phyloP scores from a whole-genome alignment of 306 rosid genomes.

The Lathyrus sativus region DNA sequence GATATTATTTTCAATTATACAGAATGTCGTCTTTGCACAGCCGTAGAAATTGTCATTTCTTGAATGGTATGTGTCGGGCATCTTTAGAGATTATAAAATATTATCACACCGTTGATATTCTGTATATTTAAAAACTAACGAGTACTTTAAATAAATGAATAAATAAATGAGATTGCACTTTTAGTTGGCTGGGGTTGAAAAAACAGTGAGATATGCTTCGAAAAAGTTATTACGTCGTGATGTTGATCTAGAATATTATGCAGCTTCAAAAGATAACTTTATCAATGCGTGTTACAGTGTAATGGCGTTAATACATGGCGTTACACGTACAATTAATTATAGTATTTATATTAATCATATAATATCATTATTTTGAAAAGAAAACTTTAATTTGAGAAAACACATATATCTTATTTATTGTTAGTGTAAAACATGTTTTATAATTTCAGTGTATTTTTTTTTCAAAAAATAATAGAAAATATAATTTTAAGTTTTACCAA shows the following conservation, averaged over 20 bases:
- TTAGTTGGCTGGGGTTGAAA: constrained; percentile 21
- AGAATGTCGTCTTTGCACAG: neutral
- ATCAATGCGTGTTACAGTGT: neutral
- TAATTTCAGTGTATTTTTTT: too few relatives aligned
- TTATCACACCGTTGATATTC: constrained; percentile 45
- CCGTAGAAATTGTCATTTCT: constrained; percentile 19
- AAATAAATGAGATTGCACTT: constrained; percentile 25
- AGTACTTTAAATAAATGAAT: constrained; percentile 10
- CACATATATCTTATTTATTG: too few relatives aligned
- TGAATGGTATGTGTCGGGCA: constrained; percentile 41
- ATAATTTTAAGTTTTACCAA: too few relatives aligned
- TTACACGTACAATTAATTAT: too few relatives aligned
- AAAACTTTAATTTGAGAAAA: too few relatives aligned
- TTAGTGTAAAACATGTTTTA: too few relatives aligned
- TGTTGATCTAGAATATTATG: constrained; percentile 44
- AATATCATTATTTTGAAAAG: too few relatives aligned
- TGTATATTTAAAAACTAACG: neutral
- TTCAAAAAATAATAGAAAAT: too few relatives aligned
- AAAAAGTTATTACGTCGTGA: constrained; percentile 18
- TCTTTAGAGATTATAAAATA: constrained; percentile 37
- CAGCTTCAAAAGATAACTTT: neutral
- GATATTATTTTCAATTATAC: too few relatives aligned
- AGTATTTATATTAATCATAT: too few relatives aligned
- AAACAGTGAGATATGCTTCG: constrained; percentile 30
- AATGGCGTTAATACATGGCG: neutral